Evolutionary conservation across 1,284 basidiomycete species (phyloP).

Genomic region (Peniophora sp.): DNA sequence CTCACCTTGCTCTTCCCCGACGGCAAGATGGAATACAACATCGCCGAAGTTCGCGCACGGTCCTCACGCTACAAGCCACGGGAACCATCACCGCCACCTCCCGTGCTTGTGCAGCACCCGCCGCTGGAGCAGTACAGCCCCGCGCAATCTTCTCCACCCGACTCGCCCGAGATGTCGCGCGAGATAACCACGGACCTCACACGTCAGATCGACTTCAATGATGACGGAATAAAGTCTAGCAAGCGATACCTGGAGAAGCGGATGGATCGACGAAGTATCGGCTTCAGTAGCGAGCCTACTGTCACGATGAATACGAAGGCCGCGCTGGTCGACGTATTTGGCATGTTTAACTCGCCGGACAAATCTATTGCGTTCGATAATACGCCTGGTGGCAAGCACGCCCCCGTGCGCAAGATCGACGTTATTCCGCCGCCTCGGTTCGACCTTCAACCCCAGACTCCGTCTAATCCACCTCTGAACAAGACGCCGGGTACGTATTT

Average conservation of each 20-base stretch:
- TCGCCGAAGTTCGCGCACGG: slow-evolving; percentile 67
- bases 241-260: slow-evolving; percentile 24
- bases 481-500: slow-evolving; percentile 29
- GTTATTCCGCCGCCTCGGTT: slow-evolving; percentile 29
- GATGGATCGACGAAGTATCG: slow-evolving; percentile 22
- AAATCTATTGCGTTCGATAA: slow-evolving; percentile 51
- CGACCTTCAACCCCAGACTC: too few relatives aligned
- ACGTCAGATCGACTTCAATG: slow-evolving; percentile 42
- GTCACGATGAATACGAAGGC: slow-evolving; percentile 86
- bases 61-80: slow-evolving; percentile 74
- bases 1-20: slow-evolving; percentile 60
- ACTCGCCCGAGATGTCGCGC: too few relatives aligned
- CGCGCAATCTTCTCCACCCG: not conserved
- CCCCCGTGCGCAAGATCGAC: slow-evolving; percentile 57
- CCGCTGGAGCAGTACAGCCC: slow-evolving; percentile 20
- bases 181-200: not conserved
- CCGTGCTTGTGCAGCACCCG: slow-evolving; percentile 17
- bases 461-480: not conserved
- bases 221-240: slow-evolving; percentile 40
- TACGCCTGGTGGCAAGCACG: slow-evolving; percentile 58
- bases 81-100: slow-evolving; percentile 67
- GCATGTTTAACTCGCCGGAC: slow-evolving; percentile 86
- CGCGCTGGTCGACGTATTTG: slow-evolving; percentile 87
- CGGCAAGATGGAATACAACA: slow-evolving; percentile 62
- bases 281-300: slow-evolving; percentile 41